A percentile compares a stretch with the other conserved stretches of the same genome.
Evolutionary conservation across 176 grass and related monocot genomes (phyloP).

Genomic region (Dendrocalamus sinicus): DNA sequence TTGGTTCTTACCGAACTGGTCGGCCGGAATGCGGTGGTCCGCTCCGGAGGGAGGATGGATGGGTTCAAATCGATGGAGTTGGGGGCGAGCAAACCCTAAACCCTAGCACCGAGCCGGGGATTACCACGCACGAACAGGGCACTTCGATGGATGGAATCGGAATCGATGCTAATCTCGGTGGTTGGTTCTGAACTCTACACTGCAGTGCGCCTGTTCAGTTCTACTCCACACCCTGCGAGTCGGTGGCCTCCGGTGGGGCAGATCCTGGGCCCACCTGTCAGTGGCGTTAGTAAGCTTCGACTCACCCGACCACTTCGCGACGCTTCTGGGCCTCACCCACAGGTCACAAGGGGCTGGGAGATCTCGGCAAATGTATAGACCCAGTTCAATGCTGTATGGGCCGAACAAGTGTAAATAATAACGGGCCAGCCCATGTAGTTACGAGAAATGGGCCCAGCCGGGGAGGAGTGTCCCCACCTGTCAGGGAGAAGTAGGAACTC

Average conservation of each 20-base stretch:
- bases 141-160: background rate
- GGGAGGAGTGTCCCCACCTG: background rate
- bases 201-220: background rate
- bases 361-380: background rate
- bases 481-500: background rate
- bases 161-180: background rate
- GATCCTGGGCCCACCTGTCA: background rate
- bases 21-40: background rate
- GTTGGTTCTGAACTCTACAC: background rate
- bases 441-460: background rate
- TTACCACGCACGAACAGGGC: background rate
- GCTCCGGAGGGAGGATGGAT: background rate
- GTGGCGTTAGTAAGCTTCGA: background rate
- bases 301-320: background rate
- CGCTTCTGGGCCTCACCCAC: background rate
- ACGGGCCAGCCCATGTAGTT: too few species aligned
- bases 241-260: background rate
- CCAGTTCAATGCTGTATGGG: fast-evolving
- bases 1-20: conserved; percentile 30
- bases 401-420: background rate
- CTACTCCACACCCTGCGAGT: background rate
- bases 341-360: background rate
- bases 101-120: conserved; percentile 28
- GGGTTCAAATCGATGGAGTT: background rate
- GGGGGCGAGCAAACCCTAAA: background rate